Percentiles rank a stretch among this genome's conserved stretches.
Conservation (phyloP, 1,284 basidiomycete species). For the Peniophora sp. region DNA sequence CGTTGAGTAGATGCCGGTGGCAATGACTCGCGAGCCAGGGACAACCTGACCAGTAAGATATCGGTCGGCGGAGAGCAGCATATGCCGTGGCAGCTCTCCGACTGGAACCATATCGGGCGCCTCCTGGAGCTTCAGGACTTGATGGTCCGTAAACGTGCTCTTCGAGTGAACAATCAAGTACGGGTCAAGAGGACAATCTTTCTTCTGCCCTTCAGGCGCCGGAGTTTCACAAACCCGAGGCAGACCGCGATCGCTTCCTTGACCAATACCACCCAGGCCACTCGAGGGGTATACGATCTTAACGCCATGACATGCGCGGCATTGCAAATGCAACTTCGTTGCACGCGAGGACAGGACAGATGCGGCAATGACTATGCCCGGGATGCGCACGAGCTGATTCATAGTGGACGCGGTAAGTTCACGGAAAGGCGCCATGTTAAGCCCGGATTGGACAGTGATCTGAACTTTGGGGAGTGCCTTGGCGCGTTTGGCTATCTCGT, state of each 20-base stretch:
- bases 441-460: constrained; percentile 80
- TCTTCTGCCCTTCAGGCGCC: constrained; percentile 69
- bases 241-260: constrained; percentile 72
- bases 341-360: constrained; percentile 92
- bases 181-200: constrained; percentile 93
- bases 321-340: constrained; percentile 88
- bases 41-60: constrained; percentile 88
- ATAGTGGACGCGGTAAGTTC: constrained; percentile 90
- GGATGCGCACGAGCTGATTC: constrained; percentile 93
- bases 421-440: constrained; percentile 92
- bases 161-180: constrained; percentile 95
- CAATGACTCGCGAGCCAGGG: constrained; percentile 90
- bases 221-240: constrained; percentile 82
- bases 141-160: constrained; percentile 92
- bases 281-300: constrained; percentile 76
- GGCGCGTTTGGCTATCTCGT: constrained; percentile 29
- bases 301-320: constrained; percentile 83
- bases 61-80: constrained; percentile 88
- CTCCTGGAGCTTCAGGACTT: constrained; percentile 96
- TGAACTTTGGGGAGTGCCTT: constrained; percentile 78
- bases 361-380: constrained; percentile 97
- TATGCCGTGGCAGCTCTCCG: constrained; percentile 94
- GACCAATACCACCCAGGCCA: constrained; percentile 82
- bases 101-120: constrained; percentile 99
- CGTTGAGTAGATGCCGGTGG: constrained; percentile 96